Evolutionary conservation across 2,329 filamentous ascomycete genomes (phyloP).

Genomic region (Herpotrichia juniperi): DNA sequence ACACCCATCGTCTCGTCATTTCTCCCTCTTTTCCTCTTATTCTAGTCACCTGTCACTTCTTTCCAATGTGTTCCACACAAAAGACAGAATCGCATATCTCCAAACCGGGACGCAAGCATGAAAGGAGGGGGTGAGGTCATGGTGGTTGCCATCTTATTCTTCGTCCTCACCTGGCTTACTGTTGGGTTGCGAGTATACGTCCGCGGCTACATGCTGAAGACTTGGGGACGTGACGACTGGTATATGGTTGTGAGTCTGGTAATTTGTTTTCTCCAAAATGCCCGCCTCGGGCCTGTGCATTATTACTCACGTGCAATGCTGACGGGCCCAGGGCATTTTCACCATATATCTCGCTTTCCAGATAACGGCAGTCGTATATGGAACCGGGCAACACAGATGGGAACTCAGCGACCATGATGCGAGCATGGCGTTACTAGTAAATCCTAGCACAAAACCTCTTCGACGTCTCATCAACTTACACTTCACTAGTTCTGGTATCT

Average conservation of each 20-base stretch:
- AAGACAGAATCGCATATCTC: not conserved
- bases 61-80: not conserved
- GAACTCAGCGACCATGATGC: conserved; percentile 39
- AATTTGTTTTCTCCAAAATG: too few species aligned
- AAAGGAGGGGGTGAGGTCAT: conserved; percentile 29
- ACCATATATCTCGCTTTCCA: conserved; percentile 49
- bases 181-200: conserved; percentile 47
- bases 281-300: too few species aligned
- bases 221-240: conserved; percentile 50
- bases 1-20: not conserved
- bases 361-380: conserved; percentile 44
- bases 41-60: not conserved
- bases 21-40: not conserved
- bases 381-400: conserved; percentile 46
- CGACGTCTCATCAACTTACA: conserved; percentile 6
- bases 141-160: conserved; percentile 44
- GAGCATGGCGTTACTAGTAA: conserved; percentile 36
- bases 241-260: conserved; percentile 48
- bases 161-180: conserved; percentile 45
- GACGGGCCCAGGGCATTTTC: conserved; percentile 37
- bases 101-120: conserved; percentile 11
- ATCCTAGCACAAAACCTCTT: conserved; percentile 10
- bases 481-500: conserved; percentile 58
- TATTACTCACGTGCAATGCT: not conserved
- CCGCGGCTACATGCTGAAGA: conserved; percentile 42